Evolutionary conservation across 139 green algal genomes (phyloP).

Genomic region (Chlorella sp.): DNA sequence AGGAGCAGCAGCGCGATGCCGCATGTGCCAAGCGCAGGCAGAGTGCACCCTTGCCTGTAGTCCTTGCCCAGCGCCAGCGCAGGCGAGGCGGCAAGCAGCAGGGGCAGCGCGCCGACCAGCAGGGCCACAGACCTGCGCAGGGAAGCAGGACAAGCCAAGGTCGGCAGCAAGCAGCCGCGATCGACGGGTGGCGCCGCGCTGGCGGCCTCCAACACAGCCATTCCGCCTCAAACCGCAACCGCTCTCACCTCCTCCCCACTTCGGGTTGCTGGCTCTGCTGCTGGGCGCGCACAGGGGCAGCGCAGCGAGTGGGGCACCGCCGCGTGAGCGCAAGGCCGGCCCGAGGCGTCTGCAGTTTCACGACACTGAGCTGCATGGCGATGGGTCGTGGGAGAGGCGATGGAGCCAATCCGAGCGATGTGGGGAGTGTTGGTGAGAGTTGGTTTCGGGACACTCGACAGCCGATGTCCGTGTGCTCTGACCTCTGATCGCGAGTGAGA

Average conservation of each 20-base stretch:
- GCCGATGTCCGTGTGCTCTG: too few species aligned
- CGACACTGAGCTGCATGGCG: background rate
- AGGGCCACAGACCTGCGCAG: constrained; percentile 6
- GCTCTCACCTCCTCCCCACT: background rate
- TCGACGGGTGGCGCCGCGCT: background rate
- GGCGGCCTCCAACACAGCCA: background rate
- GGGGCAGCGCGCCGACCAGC: background rate
- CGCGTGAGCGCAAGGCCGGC: background rate
- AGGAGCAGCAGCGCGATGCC: too few species aligned
- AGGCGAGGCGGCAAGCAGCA: constrained; percentile 4
- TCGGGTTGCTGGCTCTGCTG: background rate
- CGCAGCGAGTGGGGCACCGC: too few species aligned
- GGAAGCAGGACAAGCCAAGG: background rate
- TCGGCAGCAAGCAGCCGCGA: background rate
- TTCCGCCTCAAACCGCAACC: background rate
- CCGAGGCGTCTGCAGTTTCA: background rate
- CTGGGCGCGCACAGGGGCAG: background rate
- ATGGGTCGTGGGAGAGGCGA: too few species aligned
- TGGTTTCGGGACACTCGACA: too few species aligned
- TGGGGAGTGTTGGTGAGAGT: too few species aligned
- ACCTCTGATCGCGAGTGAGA: too few species aligned
- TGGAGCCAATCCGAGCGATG: too few species aligned
- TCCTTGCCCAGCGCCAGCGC: constrained; percentile 29
- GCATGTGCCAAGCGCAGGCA: too few species aligned
- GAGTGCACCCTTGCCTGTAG: too few species aligned